A percentile compares a stretch with the other conserved stretches of the same genome.
Conservation (phyloP, 163 green algal species). For the Chlorella variabilis region DNA sequence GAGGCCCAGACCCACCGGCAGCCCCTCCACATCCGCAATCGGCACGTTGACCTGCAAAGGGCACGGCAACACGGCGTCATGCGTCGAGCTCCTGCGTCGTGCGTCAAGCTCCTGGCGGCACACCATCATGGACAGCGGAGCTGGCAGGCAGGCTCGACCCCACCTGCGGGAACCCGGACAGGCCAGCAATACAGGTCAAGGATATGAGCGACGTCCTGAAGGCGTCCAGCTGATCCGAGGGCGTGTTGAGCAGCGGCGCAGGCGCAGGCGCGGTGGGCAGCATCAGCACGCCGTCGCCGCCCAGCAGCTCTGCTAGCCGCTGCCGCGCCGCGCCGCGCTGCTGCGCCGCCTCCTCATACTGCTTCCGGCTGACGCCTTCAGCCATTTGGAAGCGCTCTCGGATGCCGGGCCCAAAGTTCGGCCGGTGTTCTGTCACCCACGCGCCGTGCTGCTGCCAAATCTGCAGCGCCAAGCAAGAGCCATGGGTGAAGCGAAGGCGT, state of each 20-base stretch:
- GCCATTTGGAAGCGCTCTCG: slow-evolving; percentile 82
- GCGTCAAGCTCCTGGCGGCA: too few relatives aligned
- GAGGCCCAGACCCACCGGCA: slow-evolving; percentile 83
- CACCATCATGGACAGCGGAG: too few relatives aligned
- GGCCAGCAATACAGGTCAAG: slow-evolving; percentile 83
- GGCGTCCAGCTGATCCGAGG: slow-evolving; percentile 64
- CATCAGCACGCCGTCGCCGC: slow-evolving; percentile 65
- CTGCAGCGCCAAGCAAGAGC: too few relatives aligned
- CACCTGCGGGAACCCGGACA: slow-evolving; percentile 88
- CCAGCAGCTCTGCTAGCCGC: slow-evolving; percentile 69
- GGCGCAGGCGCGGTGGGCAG: slow-evolving; percentile 80
- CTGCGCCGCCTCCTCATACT: slow-evolving; percentile 51
- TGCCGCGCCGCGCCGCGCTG: slow-evolving; percentile 44
- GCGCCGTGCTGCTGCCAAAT: slow-evolving; percentile 73
- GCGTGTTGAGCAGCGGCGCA: slow-evolving; percentile 58
- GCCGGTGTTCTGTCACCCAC: slow-evolving; percentile 67
- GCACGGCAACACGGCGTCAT: too few relatives aligned
- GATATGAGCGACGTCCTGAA: slow-evolving; percentile 71
- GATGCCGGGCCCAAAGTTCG: slow-evolving; percentile 75
- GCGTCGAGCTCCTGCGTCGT: too few relatives aligned
- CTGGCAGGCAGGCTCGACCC: not conserved
- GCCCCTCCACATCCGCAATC: slow-evolving; percentile 59
- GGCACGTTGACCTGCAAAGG: slow-evolving; percentile 74
- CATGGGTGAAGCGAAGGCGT: too few relatives aligned
- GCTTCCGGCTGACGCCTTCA: slow-evolving; percentile 59